A percentile compares a stretch with the other conserved stretches of the same genome.
Evolutionary conservation across 306 rosid species (phyloP).

Genomic region (Gastrolobium villosum): DNA sequence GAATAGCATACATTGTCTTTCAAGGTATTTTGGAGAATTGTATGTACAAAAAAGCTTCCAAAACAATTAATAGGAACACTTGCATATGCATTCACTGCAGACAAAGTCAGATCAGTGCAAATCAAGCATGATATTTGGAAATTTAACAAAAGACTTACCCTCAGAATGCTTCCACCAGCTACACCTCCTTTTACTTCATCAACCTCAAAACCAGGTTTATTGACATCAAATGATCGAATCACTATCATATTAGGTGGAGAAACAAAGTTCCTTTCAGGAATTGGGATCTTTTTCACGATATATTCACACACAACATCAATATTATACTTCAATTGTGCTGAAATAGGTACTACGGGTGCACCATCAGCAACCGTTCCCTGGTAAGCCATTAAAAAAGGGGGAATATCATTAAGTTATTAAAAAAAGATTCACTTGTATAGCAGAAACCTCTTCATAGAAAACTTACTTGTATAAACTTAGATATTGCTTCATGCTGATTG

Average conservation of each 20-base stretch:
- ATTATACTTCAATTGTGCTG: slow-evolving; percentile 96
- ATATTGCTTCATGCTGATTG: slow-evolving; percentile 92
- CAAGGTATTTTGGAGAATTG: neutral
- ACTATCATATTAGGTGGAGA: slow-evolving; percentile 98
- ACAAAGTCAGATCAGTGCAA: neutral
- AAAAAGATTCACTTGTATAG: slow-evolving; percentile 17
- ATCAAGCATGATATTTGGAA: slow-evolving; percentile 1
- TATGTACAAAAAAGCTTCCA: no score
- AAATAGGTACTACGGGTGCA: slow-evolving; percentile 95
- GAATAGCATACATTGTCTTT: neutral
- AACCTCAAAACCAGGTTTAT: slow-evolving; percentile 96
- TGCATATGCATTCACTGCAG: neutral
- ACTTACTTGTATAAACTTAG: slow-evolving; percentile 84
- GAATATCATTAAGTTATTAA: neutral
- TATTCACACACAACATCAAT: slow-evolving; percentile 97
- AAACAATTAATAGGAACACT: neutral
- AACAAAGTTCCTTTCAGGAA: slow-evolving; percentile 91
- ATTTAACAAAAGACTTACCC: slow-evolving; percentile 68
- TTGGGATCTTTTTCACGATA: slow-evolving; percentile 92
- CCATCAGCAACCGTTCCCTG: slow-evolving; percentile 97
- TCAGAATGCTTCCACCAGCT: slow-evolving; percentile 97
- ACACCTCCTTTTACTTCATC: slow-evolving; percentile 97
- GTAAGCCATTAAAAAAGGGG: slow-evolving; percentile 29
- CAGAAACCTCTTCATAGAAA: slow-evolving; percentile 12
- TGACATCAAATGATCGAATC: slow-evolving; percentile 95